Percentiles rank a stretch among this genome's conserved stretches.
These are phyloP conservation scores for Starmerella khaoyaiensis DNA, from an alignment of 805 yeast genomes.

Conservation along the genomic window DNA sequence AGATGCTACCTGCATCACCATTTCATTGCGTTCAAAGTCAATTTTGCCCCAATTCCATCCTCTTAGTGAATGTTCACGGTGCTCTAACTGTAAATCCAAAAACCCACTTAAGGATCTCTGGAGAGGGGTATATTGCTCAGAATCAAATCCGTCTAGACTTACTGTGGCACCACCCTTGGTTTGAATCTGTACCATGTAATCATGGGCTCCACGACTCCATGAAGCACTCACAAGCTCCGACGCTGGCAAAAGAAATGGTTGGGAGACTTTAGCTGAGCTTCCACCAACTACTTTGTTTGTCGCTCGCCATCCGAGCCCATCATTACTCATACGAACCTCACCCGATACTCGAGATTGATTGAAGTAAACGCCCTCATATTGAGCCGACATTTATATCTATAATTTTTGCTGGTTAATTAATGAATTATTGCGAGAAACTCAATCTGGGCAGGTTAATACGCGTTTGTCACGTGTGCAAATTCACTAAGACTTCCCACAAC, in stretches of 20 bases:
- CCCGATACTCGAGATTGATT: conserved; percentile 78
- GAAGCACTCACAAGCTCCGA: conserved; percentile 65
- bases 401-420: too few relatives aligned
- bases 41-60: conserved; percentile 99
- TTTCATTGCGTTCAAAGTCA: conserved; percentile 83
- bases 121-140: conserved; percentile 60
- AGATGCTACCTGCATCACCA: conserved; percentile 72
- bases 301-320: conserved; percentile 97
- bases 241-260: conserved; percentile 80
- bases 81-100: conserved; percentile 62
- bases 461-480: too few relatives aligned
- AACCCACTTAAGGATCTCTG: conserved; percentile 73
- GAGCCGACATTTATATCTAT: conserved; percentile 34
- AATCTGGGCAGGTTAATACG: too few relatives aligned
- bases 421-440: too few relatives aligned
- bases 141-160: conserved; percentile 82
- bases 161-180: conserved; percentile 81
- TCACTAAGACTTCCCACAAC: too few relatives aligned
- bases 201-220: conserved; percentile 92
- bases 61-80: conserved; percentile 78
- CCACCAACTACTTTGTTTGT: conserved; percentile 35
- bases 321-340: conserved; percentile 83
- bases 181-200: conserved; percentile 76
- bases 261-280: conserved; percentile 37
- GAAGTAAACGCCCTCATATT: conserved; percentile 80